A percentile compares a stretch with the other conserved stretches of the same genome.
Evolutionary conservation across 1,139 yeast genomes (phyloP).

Genomic region (Kodamaea alishanica): DNA sequence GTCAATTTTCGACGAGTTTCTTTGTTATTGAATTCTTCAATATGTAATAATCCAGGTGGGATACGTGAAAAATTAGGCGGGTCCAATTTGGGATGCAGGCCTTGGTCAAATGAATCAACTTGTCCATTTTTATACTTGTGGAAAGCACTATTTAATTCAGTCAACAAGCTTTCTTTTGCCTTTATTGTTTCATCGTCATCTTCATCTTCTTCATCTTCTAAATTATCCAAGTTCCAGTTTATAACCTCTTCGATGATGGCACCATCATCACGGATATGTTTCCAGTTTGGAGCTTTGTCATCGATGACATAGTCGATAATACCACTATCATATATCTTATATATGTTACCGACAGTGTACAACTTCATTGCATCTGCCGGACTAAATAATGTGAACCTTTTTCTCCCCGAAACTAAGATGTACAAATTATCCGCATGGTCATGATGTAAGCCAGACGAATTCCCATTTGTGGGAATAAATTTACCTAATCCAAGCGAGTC

Average conservation of each 20-base stretch:
- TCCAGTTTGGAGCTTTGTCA: constrained; percentile 56
- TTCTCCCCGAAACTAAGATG: constrained; percentile 55
- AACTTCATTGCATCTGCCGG: constrained; percentile 58
- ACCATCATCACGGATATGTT: constrained; percentile 58
- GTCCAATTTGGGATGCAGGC: constrained; percentile 28
- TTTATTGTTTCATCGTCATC: constrained; percentile 2
- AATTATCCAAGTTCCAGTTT: constrained; percentile 24
- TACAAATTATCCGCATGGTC: constrained; percentile 77
- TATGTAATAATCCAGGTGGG: constrained; percentile 60
- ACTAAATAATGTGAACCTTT: constrained; percentile 61
- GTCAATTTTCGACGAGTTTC: constrained; percentile 22
- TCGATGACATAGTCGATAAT: constrained; percentile 58
- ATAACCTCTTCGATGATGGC: constrained; percentile 49
- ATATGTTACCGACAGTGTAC: constrained; percentile 58
- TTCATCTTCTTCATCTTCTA: constrained; percentile 10
- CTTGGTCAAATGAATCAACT: constrained; percentile 3
- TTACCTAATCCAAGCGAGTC: constrained; percentile 44
- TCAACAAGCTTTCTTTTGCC: constrained; percentile 4
- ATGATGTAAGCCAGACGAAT: constrained; percentile 76
- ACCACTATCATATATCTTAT: constrained; percentile 53
- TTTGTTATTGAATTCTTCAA: constrained; percentile 45
- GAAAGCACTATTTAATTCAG: constrained; percentile 5
- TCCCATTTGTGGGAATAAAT: constrained; percentile 49
- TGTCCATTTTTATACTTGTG: constrained; percentile 2
- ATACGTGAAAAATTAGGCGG: constrained; percentile 68